Evolutionary conservation across 148 eudicot species (phyloP).

Genomic region (Camellia granthamiana): DNA sequence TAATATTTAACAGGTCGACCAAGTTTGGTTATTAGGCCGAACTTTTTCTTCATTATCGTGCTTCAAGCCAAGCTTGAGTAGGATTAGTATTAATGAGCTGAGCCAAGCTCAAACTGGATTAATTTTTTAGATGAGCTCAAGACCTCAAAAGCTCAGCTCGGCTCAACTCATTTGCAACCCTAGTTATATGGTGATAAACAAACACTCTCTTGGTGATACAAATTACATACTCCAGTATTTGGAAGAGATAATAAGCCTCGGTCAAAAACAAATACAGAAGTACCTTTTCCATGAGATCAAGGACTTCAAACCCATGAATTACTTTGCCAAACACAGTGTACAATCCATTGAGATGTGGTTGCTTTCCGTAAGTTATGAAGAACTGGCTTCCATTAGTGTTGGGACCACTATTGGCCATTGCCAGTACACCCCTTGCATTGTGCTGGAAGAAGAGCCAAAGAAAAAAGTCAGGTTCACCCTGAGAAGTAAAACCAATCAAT

Average conservation of each 20-base stretch:
- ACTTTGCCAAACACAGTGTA: slow-evolving; percentile 95
- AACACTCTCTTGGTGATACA: background rate
- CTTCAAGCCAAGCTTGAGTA: too few species aligned
- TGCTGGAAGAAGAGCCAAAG: slow-evolving; percentile 48
- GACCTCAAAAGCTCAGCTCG: too few species aligned
- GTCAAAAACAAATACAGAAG: background rate
- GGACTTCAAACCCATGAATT: slow-evolving; percentile 98
- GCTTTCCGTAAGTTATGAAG: slow-evolving; percentile 81
- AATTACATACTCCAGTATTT: background rate
- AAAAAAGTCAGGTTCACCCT: slow-evolving; percentile 10
- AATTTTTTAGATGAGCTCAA: too few species aligned
- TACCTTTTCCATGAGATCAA: slow-evolving; percentile 97
- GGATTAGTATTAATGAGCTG: too few species aligned
- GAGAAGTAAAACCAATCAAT: background rate
- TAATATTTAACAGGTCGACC: too few species aligned
- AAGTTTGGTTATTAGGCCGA: too few species aligned
- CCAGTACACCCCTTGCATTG: slow-evolving; percentile 83
- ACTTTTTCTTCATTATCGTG: too few species aligned
- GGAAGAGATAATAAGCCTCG: background rate
- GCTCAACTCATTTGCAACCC: too few species aligned
- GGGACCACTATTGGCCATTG: slow-evolving; percentile 97
- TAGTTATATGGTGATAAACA: background rate
- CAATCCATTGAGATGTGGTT: slow-evolving; percentile 92
- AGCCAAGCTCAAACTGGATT: too few species aligned
- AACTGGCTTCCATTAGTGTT: slow-evolving; percentile 98